Evolutionary conservation across 176 grass and related monocot species (phyloP).

Genomic region (Microstegium vimineum): DNA sequence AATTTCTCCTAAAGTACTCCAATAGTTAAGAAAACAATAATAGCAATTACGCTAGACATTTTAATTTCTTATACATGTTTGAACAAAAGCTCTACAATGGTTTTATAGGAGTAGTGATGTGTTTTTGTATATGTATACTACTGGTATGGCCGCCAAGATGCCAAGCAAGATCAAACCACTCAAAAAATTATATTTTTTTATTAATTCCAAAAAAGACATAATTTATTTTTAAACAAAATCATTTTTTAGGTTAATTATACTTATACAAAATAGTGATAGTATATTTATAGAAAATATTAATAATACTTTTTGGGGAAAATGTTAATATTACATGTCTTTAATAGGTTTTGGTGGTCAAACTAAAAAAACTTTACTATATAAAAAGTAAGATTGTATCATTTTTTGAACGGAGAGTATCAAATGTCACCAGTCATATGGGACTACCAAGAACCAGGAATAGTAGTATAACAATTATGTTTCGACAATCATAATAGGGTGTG

Average conservation of each 20-base stretch:
- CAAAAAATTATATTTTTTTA: not conserved
- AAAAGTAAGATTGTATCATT: no score
- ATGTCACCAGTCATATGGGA: not conserved
- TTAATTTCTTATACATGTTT: not conserved
- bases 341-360: no score
- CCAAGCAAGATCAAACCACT: not conserved
- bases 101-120: not conserved
- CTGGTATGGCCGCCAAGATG: no score
- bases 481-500: slow-evolving; percentile 10
- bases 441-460: not conserved
- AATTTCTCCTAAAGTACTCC: not conserved
- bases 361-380: no score
- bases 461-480: not conserved
- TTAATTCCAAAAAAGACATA: not conserved
- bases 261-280: not conserved
- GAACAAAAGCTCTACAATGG: not conserved
- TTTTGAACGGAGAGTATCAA: not conserved
- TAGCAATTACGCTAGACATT: not conserved
- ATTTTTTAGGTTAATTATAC: no score
- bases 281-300: not conserved
- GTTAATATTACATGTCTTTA: no score
- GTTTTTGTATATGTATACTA: not conserved
- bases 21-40: not conserved
- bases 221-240: not conserved
- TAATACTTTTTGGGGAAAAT: no score